These are phyloP conservation scores for Coniophora puteana DNA, from an alignment of 1,284 basidiomycete species.

Conservation along the genomic window DNA sequence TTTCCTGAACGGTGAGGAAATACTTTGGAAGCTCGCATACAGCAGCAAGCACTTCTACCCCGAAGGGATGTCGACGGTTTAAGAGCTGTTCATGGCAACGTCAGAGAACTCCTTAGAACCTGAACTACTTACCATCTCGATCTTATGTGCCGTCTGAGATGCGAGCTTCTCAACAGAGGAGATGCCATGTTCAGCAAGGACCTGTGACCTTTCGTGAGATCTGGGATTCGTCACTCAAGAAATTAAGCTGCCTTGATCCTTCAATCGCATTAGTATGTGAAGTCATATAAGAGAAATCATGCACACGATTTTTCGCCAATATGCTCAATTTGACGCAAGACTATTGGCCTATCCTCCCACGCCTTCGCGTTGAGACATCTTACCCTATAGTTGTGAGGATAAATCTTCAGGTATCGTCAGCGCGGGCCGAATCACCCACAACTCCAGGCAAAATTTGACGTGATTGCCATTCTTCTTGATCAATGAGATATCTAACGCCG, in stretches of 20 bases:
- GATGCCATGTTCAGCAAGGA: slow-evolving; percentile 70
- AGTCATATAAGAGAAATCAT: slow-evolving; percentile 1
- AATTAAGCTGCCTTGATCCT: slow-evolving; percentile 55
- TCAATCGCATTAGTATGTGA: slow-evolving; percentile 4
- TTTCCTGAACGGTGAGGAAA: slow-evolving; percentile 45
- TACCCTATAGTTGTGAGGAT: slow-evolving; percentile 39
- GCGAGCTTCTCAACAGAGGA: slow-evolving; percentile 56
- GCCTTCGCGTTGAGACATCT: slow-evolving; percentile 74
- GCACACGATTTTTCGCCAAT: slow-evolving; percentile 84
- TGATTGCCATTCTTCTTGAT: slow-evolving; percentile 56
- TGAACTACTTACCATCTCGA: slow-evolving; percentile 52
- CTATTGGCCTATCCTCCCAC: slow-evolving; percentile 81
- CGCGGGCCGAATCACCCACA: slow-evolving; percentile 39
- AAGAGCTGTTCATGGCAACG: slow-evolving; percentile 49
- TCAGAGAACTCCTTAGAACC: slow-evolving; percentile 4
- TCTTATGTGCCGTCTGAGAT: slow-evolving; percentile 49
- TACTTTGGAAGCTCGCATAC: slow-evolving; percentile 67
- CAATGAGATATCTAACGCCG: slow-evolving; percentile 68
- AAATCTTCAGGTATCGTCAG: slow-evolving; percentile 4
- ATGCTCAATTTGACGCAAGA: slow-evolving; percentile 75
- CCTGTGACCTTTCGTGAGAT: slow-evolving; percentile 36
- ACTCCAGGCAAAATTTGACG: slow-evolving; percentile 66
- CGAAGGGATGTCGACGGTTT: slow-evolving; percentile 72
- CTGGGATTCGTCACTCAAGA: slow-evolving; percentile 2
- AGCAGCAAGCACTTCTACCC: slow-evolving; percentile 58